These are phyloP conservation scores for Carnegiea gigantea DNA, from an alignment of 179 eudicot species.

Conservation along the genomic window DNA sequence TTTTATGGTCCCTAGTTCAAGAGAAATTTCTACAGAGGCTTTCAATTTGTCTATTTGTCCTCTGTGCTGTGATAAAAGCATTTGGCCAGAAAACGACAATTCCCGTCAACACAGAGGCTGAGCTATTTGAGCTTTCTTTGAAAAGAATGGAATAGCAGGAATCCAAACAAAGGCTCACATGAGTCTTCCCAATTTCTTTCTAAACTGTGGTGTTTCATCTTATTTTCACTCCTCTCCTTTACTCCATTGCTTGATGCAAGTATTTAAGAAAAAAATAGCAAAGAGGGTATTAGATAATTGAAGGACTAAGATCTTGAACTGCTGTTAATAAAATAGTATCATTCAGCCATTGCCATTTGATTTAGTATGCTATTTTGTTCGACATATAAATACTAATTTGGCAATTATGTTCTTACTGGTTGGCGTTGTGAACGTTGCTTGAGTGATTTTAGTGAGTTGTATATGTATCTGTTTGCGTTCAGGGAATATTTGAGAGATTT, in stretches of 20 bases:
- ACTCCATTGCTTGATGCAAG: not conserved
- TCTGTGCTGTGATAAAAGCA: too few relatives aligned
- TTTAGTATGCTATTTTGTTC: not conserved
- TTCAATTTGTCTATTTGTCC: too few relatives aligned
- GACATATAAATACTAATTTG: not conserved
- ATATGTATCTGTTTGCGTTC: conserved; percentile 16
- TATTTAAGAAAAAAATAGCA: not conserved
- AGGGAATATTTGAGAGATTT: conserved; percentile 74
- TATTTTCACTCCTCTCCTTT: not conserved
- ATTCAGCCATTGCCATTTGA: not conserved
- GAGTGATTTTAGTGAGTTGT: conserved; percentile 1
- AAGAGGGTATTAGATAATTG: not conserved
- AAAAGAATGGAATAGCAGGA: too few relatives aligned
- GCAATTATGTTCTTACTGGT: not conserved
- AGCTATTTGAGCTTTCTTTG: too few relatives aligned
- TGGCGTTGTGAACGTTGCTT: not conserved
- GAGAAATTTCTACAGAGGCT: too few relatives aligned
- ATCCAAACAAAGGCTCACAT: too few relatives aligned
- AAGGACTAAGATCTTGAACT: conserved; percentile 1
- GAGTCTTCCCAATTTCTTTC: not conserved
- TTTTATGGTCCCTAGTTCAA: too few relatives aligned
- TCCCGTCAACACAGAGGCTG: too few relatives aligned
- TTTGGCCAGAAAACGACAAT: too few relatives aligned
- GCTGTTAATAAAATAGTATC: not conserved
- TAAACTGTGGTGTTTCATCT: not conserved